Conservation (phyloP, 371 early-diverging fungal species). For the Mucor mucedo region DNA sequence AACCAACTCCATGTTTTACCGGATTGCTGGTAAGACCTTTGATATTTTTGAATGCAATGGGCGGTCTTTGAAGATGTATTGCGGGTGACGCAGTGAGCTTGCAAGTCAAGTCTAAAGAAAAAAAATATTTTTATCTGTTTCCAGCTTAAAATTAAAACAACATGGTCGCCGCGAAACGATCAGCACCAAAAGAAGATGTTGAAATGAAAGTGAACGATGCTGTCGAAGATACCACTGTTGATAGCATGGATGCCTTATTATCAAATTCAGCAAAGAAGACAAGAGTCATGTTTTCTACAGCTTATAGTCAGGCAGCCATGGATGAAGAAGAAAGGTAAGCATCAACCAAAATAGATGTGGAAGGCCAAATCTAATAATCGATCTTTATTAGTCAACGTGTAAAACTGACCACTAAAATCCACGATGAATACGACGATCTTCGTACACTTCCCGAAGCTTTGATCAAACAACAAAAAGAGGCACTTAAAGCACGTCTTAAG, state of each 20-base stretch:
- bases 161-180: constrained; percentile 40
- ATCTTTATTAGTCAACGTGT: constrained; percentile 60
- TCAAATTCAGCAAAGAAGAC: constrained; percentile 61
- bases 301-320: constrained; percentile 59
- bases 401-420: constrained; percentile 75
- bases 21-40: no score
- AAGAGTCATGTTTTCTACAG: constrained; percentile 58
- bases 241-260: constrained; percentile 41
- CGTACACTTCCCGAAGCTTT: constrained; percentile 69
- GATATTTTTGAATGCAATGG: no score
- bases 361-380: not conserved
- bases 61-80: no score
- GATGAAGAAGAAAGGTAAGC: constrained; percentile 61
- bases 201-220: constrained; percentile 11
- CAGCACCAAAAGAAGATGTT: constrained; percentile 28
- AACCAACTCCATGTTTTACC: no score
- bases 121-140: not conserved
- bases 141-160: not conserved
- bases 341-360: no score
- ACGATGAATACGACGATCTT: constrained; percentile 74
- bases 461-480: constrained; percentile 61
- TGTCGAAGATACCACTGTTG: constrained; percentile 4
- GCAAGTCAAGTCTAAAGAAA: not conserved
- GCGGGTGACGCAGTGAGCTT: no score
- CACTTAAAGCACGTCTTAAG: constrained; percentile 42